Evolutionary conservation across 2,329 filamentous ascomycete genomes (phyloP), one percentile per base, ranked within the genome.

Genomic region (Colletotrichum scovillei): DNA sequence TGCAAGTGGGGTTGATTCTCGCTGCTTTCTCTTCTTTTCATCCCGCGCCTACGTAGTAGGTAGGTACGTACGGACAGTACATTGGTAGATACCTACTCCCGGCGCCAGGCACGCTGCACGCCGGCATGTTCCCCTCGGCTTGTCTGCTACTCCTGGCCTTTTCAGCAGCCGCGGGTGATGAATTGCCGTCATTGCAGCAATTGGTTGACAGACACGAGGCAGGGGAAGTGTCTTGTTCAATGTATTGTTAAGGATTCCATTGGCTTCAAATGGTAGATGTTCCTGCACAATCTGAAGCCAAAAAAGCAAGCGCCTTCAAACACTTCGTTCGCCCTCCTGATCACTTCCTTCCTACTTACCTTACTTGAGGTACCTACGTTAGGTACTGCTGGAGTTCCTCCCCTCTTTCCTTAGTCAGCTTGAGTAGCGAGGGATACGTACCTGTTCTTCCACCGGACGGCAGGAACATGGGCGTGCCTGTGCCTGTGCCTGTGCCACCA

Each of bases 1-100:
- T 42, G 58, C 42, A 69, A 53, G 69, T 69, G 57, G 69, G 57
- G 38, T 14, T 19, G 14, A 35, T 12, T 58, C 28, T 68, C 49
- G 3, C 35, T 28, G 28, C 28, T 59, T 53, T 52, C 42, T 24
- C 28, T 22, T 28, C 56, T 35, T 35, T 28, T n/a, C 11, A 14
- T 53, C 42, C 22, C 35, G 19, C 52, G 6, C 38, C 38, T 38
- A 35, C 1, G 1, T 11, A 11, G 5, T 26, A 3, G 26, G 28
- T 7, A 30, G 28, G 32, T 35, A 35, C 32, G 9, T 32, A 32
- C 30, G 8, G 12, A 38, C 4, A 32, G 4, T 38, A 38, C 35
- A 5, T 38, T 16, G 14, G 8, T 26, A 38, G 35, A 12, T 38
- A 38, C 24, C 24, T 9, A 30, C 30, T 32, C 38, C 38, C 2